Evolutionary conservation across 2,329 filamentous ascomycete species (phyloP).

Genomic region (Coniochaeta sp.): DNA sequence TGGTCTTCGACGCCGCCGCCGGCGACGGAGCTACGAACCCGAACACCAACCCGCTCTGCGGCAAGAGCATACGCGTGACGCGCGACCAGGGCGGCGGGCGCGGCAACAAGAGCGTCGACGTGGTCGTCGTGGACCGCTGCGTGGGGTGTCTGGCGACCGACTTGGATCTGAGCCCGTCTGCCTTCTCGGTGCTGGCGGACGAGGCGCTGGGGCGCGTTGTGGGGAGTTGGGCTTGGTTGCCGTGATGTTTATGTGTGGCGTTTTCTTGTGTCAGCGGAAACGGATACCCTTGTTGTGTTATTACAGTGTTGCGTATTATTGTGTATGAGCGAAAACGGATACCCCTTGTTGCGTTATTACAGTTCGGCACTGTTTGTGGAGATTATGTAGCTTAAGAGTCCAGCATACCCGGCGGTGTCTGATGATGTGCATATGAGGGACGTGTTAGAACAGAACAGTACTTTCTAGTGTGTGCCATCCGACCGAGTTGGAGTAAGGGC

Average conservation of each 20-base stretch:
- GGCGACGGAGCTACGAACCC: conserved; percentile 37
- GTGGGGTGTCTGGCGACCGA: conserved; percentile 35
- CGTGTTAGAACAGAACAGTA: too few relatives aligned
- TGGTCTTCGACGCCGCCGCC: conserved; percentile 57
- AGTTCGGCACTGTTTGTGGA: too few relatives aligned
- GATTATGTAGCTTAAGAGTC: too few relatives aligned
- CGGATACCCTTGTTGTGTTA: background rate
- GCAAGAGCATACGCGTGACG: conserved; percentile 54
- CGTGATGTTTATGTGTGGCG: background rate
- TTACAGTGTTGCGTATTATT: background rate
- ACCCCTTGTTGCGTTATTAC: background rate
- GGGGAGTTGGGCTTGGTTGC: conserved; percentile 27
- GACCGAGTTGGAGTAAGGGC: too few relatives aligned
- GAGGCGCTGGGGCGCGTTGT: conserved; percentile 30
- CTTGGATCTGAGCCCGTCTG: conserved; percentile 39
- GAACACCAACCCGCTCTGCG: conserved; percentile 63
- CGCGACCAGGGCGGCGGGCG: conserved; percentile 33
- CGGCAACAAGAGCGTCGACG: conserved; percentile 32
- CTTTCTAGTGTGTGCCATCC: too few relatives aligned
- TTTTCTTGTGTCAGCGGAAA: background rate
- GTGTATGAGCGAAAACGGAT: background rate
- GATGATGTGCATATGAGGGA: too few relatives aligned
- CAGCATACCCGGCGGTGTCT: too few relatives aligned
- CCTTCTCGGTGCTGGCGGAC: conserved; percentile 38
- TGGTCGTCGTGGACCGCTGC: conserved; percentile 65